phyloP scores from a whole-genome alignment of 371 early-diverging fungal genomes.

The Circinella minor region DNA sequence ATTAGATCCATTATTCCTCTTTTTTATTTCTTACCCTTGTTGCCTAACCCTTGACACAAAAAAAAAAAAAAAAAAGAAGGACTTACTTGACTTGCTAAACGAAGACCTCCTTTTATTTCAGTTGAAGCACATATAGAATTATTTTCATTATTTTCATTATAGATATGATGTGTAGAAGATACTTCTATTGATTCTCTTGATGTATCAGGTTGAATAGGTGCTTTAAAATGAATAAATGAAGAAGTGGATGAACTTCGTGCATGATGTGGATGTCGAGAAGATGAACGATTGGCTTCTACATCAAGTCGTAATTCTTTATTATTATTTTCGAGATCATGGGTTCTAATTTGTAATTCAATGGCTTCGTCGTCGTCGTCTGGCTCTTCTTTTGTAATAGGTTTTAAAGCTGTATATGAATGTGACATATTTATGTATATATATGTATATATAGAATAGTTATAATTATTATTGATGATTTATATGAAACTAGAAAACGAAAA shows the following conservation, averaged over 20 bases:
- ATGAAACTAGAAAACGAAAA: too few relatives aligned
- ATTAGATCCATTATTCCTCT: too few relatives aligned
- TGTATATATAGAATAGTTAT: too few relatives aligned
- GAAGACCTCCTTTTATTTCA: conserved; percentile 17
- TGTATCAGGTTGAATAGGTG: conserved; percentile 21
- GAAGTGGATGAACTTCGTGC: conserved; percentile 20
- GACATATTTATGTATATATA: not conserved
- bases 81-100: conserved; percentile 36
- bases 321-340: not conserved
- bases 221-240: conserved; percentile 45
- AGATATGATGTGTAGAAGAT: not conserved
- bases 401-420: not conserved
- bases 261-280: conserved; percentile 7
- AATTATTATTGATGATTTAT: too few relatives aligned
- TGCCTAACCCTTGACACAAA: too few relatives aligned
- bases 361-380: not conserved
- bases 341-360: not conserved
- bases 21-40: too few relatives aligned
- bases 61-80: too few relatives aligned
- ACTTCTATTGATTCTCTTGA: not conserved
- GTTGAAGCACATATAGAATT: not conserved
- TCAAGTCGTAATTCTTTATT: not conserved
- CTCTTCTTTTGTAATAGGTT: not conserved
- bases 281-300: conserved; percentile 1
- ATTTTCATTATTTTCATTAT: not conserved